phyloP scores from a whole-genome alignment of 345 rosid species.

The Eucalyptus curtisii region DNA sequence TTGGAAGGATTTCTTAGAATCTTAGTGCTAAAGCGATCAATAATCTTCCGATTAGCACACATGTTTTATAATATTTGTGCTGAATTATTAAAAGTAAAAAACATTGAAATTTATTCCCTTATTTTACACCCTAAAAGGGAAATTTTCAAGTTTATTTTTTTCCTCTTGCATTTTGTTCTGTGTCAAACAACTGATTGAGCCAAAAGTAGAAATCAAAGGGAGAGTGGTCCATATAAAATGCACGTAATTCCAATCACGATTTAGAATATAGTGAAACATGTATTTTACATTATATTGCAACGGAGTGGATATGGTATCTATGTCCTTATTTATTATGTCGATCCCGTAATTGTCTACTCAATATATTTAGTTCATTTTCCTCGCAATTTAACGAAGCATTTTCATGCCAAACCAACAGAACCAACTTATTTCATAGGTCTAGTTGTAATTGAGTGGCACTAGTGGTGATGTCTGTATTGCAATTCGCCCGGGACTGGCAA shows the following conservation, averaged over 20 bases:
- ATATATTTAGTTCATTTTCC: neutral
- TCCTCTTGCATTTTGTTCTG: neutral
- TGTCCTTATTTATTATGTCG: neutral
- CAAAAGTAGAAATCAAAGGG: neutral
- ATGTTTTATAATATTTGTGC: neutral
- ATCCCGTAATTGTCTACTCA: neutral
- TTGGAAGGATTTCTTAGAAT: neutral
- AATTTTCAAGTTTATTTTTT: neutral
- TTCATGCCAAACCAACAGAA: neutral
- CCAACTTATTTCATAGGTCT: neutral
- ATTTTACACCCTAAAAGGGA: neutral
- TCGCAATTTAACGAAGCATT: neutral
- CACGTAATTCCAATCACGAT: neutral
- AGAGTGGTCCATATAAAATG: neutral
- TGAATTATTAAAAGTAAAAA: neutral
- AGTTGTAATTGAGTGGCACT: neutral
- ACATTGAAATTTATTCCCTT: neutral
- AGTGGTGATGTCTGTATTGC: neutral
- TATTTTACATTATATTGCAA: neutral
- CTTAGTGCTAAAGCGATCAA: neutral
- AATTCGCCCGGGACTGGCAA: neutral
- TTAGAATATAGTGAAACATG: neutral
- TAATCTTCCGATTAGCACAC: neutral
- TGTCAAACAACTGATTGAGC: neutral
- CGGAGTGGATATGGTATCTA: neutral